phyloP scores from a whole-genome alignment of 371 early-diverging fungal genomes.

The Catenaria anguillulae region DNA sequence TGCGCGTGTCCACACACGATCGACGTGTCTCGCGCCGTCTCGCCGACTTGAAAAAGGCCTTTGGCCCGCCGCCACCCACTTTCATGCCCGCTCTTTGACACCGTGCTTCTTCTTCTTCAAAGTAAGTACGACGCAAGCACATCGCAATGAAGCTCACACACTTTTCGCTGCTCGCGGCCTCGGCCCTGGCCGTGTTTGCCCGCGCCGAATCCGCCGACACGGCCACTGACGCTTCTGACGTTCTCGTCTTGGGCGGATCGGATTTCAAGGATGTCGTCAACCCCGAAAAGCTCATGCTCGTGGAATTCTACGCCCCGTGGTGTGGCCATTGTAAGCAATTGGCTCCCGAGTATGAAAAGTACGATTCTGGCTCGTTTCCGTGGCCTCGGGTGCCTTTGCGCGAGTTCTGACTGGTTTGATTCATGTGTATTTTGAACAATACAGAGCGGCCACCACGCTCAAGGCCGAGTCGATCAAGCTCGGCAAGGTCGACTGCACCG shows the following conservation, averaged over 20 bases:
- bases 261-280: conserved; percentile 47
- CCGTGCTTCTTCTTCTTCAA: no score
- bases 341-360: conserved; percentile 80
- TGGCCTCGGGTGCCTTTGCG: no score
- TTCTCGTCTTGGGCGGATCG: conserved; percentile 46
- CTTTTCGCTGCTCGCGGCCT: conserved; percentile 8
- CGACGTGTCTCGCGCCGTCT: no score
- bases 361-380: no score
- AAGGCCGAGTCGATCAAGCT: conserved; percentile 50
- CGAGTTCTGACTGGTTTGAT: no score
- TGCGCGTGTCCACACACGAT: no score
- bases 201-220: conserved; percentile 12
- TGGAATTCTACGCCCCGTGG: conserved; percentile 60
- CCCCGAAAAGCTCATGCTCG: conserved; percentile 54
- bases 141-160: conserved; percentile 11
- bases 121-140: no score
- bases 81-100: no score
- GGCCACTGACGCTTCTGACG: conserved; percentile 39
- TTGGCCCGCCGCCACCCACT: no score
- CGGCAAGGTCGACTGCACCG: conserved; percentile 93
- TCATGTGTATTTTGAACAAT: no score
- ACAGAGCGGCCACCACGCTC: conserved; percentile 71
- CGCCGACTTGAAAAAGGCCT: no score
- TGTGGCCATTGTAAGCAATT: conserved; percentile 65
- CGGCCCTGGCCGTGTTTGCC: conserved; percentile 2